Evolutionary conservation across 2,329 filamentous ascomycete species (phyloP).

Genomic region (Fusarium musae): DNA sequence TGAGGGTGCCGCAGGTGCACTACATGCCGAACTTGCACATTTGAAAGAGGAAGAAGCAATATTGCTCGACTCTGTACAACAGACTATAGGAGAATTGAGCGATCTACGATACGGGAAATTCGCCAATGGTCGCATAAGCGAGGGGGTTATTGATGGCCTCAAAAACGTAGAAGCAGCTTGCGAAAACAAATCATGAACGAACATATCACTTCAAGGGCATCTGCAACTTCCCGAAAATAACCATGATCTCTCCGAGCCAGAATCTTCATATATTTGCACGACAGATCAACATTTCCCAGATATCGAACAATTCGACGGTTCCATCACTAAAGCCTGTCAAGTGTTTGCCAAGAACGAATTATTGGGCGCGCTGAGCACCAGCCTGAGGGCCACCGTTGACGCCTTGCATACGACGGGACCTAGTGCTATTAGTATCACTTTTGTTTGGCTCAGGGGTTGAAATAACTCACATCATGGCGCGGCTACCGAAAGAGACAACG

Average conservation of each 20-base stretch:
- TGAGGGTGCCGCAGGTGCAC: conserved; percentile 70
- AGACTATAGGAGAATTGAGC: conserved; percentile 78
- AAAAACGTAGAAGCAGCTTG: conserved; percentile 67
- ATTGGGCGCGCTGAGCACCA: conserved; percentile 34
- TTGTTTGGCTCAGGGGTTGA: neutral
- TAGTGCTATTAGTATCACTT: conserved; percentile 44
- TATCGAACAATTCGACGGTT: conserved; percentile 16
- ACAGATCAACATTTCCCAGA: conserved; percentile 25
- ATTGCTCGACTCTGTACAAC: conserved; percentile 70
- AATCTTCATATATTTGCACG: conserved; percentile 26
- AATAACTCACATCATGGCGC: conserved; percentile 76
- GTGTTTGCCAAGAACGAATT: conserved; percentile 11
- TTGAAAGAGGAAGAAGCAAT: conserved; percentile 72
- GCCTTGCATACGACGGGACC: conserved; percentile 52
- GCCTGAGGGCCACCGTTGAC: conserved; percentile 22
- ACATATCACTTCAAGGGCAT: conserved; percentile 30
- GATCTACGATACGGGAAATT: conserved; percentile 85
- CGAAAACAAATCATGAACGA: conserved; percentile 56
- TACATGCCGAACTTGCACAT: conserved; percentile 74
- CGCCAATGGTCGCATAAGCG: conserved; percentile 69
- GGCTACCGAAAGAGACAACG: conserved; percentile 76
- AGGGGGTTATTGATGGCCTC: conserved; percentile 77
- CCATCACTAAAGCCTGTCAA: conserved; percentile 13
- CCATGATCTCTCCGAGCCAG: conserved; percentile 21
- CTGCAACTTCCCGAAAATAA: conserved; percentile 24